Conservation (phyloP, 1,139 yeast species). For the Candida tunisiensis region DNA sequence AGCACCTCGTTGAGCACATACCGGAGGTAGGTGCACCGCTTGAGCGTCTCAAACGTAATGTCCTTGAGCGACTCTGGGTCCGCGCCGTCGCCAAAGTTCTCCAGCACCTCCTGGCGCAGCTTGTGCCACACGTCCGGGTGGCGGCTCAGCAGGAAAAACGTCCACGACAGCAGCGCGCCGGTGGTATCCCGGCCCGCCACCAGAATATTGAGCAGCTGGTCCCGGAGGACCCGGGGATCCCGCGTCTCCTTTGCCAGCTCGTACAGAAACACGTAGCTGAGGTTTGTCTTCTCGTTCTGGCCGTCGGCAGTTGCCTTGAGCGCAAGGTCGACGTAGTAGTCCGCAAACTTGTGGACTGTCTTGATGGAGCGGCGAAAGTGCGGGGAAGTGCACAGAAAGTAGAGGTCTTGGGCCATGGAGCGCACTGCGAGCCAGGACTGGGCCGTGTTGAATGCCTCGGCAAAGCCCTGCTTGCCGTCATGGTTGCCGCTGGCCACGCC, state of each 20-base stretch:
- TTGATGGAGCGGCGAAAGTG: constrained; percentile 1
- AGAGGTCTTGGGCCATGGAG: constrained; percentile 1
- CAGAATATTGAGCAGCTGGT: constrained; percentile 28
- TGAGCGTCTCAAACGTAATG: constrained; percentile 27
- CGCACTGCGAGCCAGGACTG: constrained; percentile 1
- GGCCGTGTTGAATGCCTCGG: constrained; percentile 14
- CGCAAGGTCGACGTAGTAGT: constrained; percentile 13
- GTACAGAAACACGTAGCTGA: constrained; percentile 27
- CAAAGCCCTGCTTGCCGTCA: no score
- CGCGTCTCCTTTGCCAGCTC: constrained; percentile 30
- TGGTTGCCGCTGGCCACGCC: constrained; percentile 8
- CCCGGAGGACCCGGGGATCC: constrained; percentile 26
- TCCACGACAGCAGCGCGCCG: constrained; percentile 28
- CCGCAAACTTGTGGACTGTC: constrained; percentile 9
- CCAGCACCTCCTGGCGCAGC: constrained; percentile 22
- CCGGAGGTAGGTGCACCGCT: constrained; percentile 17
- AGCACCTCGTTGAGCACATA: constrained; percentile 8
- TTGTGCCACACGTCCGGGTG: constrained; percentile 22
- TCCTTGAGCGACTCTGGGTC: constrained; percentile 4
- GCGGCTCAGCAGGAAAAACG: constrained; percentile 27
- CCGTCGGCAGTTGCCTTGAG: not conserved
- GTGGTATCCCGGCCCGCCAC: constrained; percentile 36
- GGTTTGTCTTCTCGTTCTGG: constrained; percentile 9
- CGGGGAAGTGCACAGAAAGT: constrained; percentile 1
- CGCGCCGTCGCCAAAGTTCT: constrained; percentile 6